A percentile compares a stretch with the other conserved stretches of the same genome.
Evolutionary conservation across 2,329 filamentous ascomycete species (phyloP).

Genomic region (Didymella exigua): DNA sequence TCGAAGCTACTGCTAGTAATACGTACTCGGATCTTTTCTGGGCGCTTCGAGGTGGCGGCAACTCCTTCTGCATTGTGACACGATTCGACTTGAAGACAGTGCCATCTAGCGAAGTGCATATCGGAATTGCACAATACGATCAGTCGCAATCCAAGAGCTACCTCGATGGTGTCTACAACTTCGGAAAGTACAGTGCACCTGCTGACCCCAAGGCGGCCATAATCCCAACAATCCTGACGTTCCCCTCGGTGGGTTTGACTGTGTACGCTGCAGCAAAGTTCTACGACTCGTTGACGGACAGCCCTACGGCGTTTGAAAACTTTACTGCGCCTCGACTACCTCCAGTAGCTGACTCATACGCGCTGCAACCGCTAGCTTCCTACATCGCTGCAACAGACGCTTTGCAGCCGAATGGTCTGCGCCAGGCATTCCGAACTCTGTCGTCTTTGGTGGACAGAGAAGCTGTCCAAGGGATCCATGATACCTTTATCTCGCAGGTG

Average conservation of each 20-base stretch:
- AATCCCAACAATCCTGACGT: constrained; percentile 25
- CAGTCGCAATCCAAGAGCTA: constrained; percentile 20
- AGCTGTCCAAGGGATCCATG: constrained; percentile 22
- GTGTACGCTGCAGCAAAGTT: constrained; percentile 26
- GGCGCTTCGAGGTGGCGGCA: constrained; percentile 38
- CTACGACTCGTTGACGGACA: constrained; percentile 25
- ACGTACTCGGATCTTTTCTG: constrained; percentile 41
- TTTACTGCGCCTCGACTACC: constrained; percentile 26
- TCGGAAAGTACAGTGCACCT: constrained; percentile 22
- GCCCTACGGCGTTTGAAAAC: constrained; percentile 23
- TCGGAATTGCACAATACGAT: constrained; percentile 23
- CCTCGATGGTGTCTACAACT: constrained; percentile 30
- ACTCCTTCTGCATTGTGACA: constrained; percentile 33
- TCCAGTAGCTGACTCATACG: constrained; percentile 22
- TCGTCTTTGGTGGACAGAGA: constrained; percentile 23
- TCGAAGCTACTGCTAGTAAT: constrained; percentile 27
- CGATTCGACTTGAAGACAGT: constrained; percentile 24
- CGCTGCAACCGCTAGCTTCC: constrained; percentile 19
- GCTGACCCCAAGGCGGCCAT: constrained; percentile 28
- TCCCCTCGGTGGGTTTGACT: constrained; percentile 20
- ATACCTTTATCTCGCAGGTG: constrained; percentile 20
- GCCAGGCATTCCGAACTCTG: constrained; percentile 25
- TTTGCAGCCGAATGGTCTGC: constrained; percentile 19
- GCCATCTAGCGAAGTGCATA: constrained; percentile 15
- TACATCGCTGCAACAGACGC: constrained; percentile 19